phyloP scores from a whole-genome alignment of 352 stramenopile genomes.

The Globisporangium camurandrum region DNA sequence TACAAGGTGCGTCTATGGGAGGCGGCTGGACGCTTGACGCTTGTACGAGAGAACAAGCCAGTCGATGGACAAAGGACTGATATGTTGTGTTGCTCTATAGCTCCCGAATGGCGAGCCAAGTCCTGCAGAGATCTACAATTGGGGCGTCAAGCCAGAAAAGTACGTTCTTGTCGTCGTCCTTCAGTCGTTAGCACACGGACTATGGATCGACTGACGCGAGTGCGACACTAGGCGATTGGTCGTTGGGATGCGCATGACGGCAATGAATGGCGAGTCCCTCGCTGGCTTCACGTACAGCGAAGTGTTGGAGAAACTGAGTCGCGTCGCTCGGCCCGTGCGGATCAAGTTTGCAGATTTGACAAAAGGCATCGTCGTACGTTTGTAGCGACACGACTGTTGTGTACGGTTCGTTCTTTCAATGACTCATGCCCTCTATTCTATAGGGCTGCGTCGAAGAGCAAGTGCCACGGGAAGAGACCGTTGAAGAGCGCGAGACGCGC shows the following conservation, averaged over 20 bases:
- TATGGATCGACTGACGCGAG: background rate
- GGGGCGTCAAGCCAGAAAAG: slow-evolving; percentile 85
- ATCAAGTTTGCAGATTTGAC: slow-evolving; percentile 82
- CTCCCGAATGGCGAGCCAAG: slow-evolving; percentile 72
- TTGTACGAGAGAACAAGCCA: too few relatives aligned
- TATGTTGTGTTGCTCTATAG: slow-evolving; percentile 8
- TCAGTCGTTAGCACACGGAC: too few relatives aligned
- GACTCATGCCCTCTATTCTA: background rate
- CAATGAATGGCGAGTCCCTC: slow-evolving; percentile 70
- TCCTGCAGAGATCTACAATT: slow-evolving; percentile 87
- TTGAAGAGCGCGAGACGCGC: slow-evolving; percentile 61
- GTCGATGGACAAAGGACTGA: background rate
- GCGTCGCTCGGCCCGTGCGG: slow-evolving; percentile 49
- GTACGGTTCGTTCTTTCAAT: background rate
- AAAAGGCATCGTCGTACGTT: slow-evolving; percentile 72
- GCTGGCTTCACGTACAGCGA: slow-evolving; percentile 76
- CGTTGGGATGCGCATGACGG: slow-evolving; percentile 76
- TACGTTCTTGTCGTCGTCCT: slow-evolving; percentile 10
- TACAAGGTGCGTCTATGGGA: slow-evolving; percentile 76
- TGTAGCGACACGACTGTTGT: background rate
- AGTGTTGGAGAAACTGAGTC: slow-evolving; percentile 68
- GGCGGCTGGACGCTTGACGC: too few relatives aligned
- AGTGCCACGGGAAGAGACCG: slow-evolving; percentile 48
- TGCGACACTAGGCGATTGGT: slow-evolving; percentile 58
- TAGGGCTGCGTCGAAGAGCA: slow-evolving; percentile 61